phyloP scores from a whole-genome alignment of 768 basidiomycete species.

The Fibroporia radiculosa region DNA sequence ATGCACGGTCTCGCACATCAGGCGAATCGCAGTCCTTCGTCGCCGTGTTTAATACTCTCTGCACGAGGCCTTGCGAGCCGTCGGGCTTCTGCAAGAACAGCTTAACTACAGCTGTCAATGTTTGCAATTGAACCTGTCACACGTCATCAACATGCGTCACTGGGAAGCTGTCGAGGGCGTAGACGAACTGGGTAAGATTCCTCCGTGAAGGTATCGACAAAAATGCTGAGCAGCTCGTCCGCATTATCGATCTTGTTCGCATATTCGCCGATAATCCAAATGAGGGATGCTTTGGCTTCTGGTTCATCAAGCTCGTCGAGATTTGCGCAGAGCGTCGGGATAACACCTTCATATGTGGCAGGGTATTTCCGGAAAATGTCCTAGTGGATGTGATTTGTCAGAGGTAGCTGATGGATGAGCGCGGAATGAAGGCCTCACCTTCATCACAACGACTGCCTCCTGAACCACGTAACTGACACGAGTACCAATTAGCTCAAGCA shows the following conservation, averaged over 20 bases:
- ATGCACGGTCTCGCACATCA: constrained; percentile 93
- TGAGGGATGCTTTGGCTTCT: constrained; percentile 94
- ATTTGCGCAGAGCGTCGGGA: constrained; percentile 89
- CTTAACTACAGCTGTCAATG: constrained; percentile 93
- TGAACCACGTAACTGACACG: constrained; percentile 97
- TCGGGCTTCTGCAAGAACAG: constrained; percentile 95
- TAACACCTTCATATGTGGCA: constrained; percentile 92
- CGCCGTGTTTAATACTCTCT: constrained; percentile 85
- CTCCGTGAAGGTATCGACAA: constrained; percentile 89
- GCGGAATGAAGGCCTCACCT: constrained; percentile 42
- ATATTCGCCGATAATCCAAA: constrained; percentile 99
- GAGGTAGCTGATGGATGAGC: background rate
- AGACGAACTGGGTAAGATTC: constrained; percentile 78
- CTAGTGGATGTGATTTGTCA: constrained; percentile 31
- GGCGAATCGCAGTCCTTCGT: constrained; percentile 97
- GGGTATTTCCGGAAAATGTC: constrained; percentile 99
- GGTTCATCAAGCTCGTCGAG: constrained; percentile 97
- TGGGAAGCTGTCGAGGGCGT: background rate
- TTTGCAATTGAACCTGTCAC: constrained; percentile 57
- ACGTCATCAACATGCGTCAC: no score
- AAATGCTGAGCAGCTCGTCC: constrained; percentile 82
- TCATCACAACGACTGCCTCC: constrained; percentile 98
- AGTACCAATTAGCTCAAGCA: constrained; percentile 88
- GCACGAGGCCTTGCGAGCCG: constrained; percentile 84
- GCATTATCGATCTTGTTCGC: constrained; percentile 97